A percentile compares a stretch with the other conserved stretches of the same genome.
phyloP scores from a whole-genome alignment of 306 rosid genomes.

The Vigna unguiculata region DNA sequence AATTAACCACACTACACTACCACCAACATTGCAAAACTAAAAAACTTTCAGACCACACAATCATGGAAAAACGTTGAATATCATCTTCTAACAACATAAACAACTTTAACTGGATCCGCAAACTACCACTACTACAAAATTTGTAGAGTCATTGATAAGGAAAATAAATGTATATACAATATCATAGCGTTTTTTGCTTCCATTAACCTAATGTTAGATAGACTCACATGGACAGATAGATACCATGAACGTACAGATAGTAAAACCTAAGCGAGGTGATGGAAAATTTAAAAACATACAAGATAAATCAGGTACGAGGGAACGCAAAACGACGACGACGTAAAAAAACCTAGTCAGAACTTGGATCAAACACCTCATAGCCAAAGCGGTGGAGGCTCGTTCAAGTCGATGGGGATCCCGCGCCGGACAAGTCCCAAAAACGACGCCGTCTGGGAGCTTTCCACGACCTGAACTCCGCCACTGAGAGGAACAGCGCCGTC shows the following conservation, averaged over 20 bases:
- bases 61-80: background rate
- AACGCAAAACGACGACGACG: conserved; percentile 29
- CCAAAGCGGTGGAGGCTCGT: conserved; percentile 98
- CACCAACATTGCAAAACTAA: background rate
- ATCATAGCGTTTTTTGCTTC: background rate
- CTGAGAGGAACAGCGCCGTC: background rate
- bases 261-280: no score
- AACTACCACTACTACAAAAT: background rate
- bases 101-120: background rate
- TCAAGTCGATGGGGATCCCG: conserved; percentile 83
- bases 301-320: background rate
- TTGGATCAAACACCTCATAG: conserved; percentile 29
- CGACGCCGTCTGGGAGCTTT: conserved; percentile 57
- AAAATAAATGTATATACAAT: conserved; percentile 16
- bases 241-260: background rate
- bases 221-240: conserved; percentile 30
- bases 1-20: background rate
- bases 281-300: background rate
- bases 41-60: no score
- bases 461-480: conserved; percentile 1
- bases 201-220: conserved; percentile 41
- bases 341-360: conserved; percentile 13
- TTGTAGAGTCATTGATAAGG: background rate
- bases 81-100: background rate
- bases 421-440: conserved; percentile 76